Conservation (phyloP, 1,139 yeast species). For the Nakaseomyces sp. region DNA sequence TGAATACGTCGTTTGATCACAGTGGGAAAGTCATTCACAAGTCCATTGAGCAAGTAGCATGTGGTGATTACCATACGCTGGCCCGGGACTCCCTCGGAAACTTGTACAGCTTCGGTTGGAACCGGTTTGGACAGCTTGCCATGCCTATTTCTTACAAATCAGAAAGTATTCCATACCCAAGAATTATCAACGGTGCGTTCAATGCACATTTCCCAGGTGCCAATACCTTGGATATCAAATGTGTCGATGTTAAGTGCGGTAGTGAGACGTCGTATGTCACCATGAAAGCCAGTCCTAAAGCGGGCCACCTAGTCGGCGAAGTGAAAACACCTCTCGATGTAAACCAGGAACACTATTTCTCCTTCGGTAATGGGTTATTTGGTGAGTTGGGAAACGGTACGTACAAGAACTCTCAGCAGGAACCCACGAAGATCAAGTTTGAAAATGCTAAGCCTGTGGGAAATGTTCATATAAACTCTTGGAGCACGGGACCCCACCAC, state of each 20-base stretch:
- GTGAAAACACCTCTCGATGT: constrained; percentile 10
- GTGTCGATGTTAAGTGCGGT: constrained; percentile 53
- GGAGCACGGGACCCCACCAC: constrained; percentile 63
- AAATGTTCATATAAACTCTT: constrained; percentile 36
- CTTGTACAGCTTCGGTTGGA: constrained; percentile 79
- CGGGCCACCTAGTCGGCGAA: constrained; percentile 8
- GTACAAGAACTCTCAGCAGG: constrained; percentile 62
- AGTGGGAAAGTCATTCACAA: constrained; percentile 35
- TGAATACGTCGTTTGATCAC: constrained; percentile 17
- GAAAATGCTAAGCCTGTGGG: constrained; percentile 39
- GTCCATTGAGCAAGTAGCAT: constrained; percentile 49
- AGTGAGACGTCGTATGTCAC: constrained; percentile 58
- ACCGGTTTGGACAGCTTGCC: constrained; percentile 78
- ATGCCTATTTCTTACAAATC: constrained; percentile 55
- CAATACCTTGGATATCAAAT: constrained; percentile 20
- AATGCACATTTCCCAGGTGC: constrained; percentile 7
- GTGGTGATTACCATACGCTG: constrained; percentile 67
- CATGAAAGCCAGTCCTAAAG: constrained; percentile 19
- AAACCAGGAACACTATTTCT: constrained; percentile 33
- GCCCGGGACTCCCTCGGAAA: constrained; percentile 55
- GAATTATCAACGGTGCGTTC: constrained; percentile 30
- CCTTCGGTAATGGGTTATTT: constrained; percentile 76
- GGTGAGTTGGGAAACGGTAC: constrained; percentile 86
- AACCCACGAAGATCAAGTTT: constrained; percentile 54
- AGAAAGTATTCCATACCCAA: constrained; percentile 64